phyloP scores from a whole-genome alignment of 192 early-diverging fungal genomes.

The Coemansia sp. region DNA sequence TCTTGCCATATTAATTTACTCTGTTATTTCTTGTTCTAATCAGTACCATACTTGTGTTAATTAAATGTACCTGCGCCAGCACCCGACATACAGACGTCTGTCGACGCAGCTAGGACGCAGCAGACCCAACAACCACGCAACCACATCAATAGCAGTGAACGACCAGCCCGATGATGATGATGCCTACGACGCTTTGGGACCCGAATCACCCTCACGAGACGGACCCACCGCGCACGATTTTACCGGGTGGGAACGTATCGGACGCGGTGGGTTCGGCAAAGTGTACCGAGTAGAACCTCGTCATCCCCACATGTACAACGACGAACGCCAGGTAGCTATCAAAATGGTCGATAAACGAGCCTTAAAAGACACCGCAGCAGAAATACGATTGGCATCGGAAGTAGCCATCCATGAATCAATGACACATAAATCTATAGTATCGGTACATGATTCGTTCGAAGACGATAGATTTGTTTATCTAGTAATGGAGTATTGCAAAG shows the following conservation, averaged over 20 bases:
- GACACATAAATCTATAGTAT: constrained; percentile 57
- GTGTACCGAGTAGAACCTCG: constrained; percentile 36
- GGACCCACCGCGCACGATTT: constrained; percentile 27
- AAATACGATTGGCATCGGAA: constrained; percentile 60
- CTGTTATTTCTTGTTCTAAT: neutral
- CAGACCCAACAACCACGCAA: neutral
- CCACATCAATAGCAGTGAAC: neutral
- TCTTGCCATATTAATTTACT: neutral
- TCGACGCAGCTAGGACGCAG: constrained; percentile 21
- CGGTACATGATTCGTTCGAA: constrained; percentile 68
- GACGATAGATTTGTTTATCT: constrained; percentile 67
- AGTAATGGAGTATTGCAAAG: constrained; percentile 68
- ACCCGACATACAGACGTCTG: constrained; percentile 27
- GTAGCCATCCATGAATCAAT: constrained; percentile 68
- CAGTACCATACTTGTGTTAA: neutral
- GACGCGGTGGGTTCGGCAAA: constrained; percentile 49
- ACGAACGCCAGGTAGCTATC: constrained; percentile 21
- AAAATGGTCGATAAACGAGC: constrained; percentile 46
- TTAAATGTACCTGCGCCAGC: constrained; percentile 33
- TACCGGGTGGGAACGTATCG: constrained; percentile 38
- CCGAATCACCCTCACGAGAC: neutral
- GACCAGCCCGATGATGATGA: neutral
- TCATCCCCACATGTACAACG: constrained; percentile 4
- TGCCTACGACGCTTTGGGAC: neutral
- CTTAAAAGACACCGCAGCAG: constrained; percentile 31